Conservation (phyloP, 2,329 filamentous ascomycete species). For the Cladosporium halotolerans region DNA sequence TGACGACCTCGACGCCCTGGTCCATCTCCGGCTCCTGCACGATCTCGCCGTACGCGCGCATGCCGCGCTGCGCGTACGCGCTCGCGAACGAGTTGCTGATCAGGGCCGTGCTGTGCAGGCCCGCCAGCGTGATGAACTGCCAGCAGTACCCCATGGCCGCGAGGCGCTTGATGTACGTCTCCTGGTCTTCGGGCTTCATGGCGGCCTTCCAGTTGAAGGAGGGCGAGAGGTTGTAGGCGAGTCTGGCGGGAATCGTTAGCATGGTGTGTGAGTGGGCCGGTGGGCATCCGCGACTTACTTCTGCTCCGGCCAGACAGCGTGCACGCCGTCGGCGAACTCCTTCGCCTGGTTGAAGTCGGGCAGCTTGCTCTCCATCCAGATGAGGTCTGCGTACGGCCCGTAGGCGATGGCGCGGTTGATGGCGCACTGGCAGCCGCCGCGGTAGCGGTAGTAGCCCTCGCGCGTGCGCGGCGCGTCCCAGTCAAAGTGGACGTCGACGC, state of each 20-base stretch:
- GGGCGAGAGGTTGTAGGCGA: constrained; percentile 95
- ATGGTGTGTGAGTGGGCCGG: neutral
- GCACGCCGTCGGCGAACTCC: constrained; percentile 89
- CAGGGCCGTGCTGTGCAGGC: constrained; percentile 89
- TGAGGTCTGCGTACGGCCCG: constrained; percentile 87
- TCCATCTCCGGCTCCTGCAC: constrained; percentile 98
- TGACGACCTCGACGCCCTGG: constrained; percentile 83
- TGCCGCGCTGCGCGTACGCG: constrained; percentile 74
- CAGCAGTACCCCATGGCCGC: constrained; percentile 90
- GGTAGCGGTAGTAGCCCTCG: constrained; percentile 90
- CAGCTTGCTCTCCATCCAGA: constrained; percentile 99
- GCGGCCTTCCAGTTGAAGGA: constrained; percentile 99
- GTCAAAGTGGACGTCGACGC: constrained; percentile 80
- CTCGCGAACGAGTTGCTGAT: constrained; percentile 84
- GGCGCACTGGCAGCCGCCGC: constrained; percentile 85
- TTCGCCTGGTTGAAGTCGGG: constrained; percentile 86
- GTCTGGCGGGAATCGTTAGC: constrained; percentile 44
- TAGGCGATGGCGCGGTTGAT: constrained; percentile 87
- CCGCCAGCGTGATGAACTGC: constrained; percentile 99
- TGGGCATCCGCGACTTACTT: constrained; percentile 59
- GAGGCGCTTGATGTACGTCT: constrained; percentile 93
- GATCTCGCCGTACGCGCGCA: constrained; percentile 94
- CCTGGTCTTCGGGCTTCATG: constrained; percentile 85
- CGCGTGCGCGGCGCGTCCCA: constrained; percentile 91
- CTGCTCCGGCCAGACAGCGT: constrained; percentile 90